Base-by-base conservation (phyloP, 108 stramenopile species). In the Cyclostephanos tholiformis region DNA sequence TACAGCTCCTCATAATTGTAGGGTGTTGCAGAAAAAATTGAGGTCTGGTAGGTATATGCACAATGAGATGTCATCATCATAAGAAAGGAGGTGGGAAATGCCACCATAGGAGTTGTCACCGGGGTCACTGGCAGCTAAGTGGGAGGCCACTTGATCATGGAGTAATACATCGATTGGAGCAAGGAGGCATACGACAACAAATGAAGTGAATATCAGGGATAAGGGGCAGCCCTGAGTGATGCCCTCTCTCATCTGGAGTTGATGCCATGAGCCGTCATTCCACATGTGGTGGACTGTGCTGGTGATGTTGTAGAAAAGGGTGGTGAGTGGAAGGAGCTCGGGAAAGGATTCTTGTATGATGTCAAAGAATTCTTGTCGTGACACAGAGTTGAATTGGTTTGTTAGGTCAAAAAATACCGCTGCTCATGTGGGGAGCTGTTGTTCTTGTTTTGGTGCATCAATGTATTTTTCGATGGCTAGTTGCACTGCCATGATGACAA, bases 151-250 rank as follows among this genome's bases (percentile, higher is more conserved):
- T 1, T 36, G 8, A 0, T 60, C 36, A 2, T 2, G 14, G 0
- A 60, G 35, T 4, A 19, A 36, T 30, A 6, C 36, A 6, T 26
- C 59, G 9, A 60, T 17, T 13, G 32, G 46, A 13, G 6, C 2
- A 0, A 75, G 74, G 36, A 75, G 46, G 25, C 53, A n/a, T 55
- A 39, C n/a, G 9, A 75, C 32, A 0, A 75, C 65, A 3, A 75
- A 16, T 6, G 65, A 38, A 7, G 65, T 57, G n/a, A 75, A 43
- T 65, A 75, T 2, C 57, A 56, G 35, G 67, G 74, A 12, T 51
- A 65, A 4, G 25, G 73, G 73, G 53, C 73, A 74, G 12, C 73
- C 73, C 35, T 74, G 73, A 1, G 63, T 62, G 5, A 67, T 43
- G 5, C 74, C 74, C 20, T 75, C 65, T 23, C 44, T 8, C 38